Conservation (phyloP, 1,139 yeast genomes). For the Blastobotrys illinoisensis region DNA sequence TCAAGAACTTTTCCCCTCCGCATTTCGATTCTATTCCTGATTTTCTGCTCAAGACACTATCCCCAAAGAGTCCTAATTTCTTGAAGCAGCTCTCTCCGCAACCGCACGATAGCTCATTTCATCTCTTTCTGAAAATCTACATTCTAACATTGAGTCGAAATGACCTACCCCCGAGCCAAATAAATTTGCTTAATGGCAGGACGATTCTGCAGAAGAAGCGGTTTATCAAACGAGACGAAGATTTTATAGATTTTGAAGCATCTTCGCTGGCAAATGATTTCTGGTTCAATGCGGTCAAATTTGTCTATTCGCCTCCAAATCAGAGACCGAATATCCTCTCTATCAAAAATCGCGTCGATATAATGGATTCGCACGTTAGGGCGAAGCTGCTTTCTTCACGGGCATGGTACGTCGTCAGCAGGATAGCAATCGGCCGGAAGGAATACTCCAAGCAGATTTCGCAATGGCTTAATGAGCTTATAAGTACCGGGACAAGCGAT, state of each 20-base stretch:
- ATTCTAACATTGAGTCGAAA: background rate
- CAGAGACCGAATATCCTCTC: background rate
- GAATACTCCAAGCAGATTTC: background rate
- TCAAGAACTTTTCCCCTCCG: background rate
- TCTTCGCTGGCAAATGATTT: background rate
- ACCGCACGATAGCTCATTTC: background rate
- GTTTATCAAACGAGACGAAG: background rate
- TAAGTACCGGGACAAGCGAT: background rate
- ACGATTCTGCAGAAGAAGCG: background rate
- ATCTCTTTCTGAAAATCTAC: background rate
- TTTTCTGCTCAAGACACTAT: background rate
- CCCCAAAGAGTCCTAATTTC: background rate
- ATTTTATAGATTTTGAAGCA: background rate
- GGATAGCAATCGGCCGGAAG: background rate
- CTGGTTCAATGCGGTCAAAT: background rate
- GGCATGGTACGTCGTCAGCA: background rate
- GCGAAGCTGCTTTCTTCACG: background rate
- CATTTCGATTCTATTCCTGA: background rate
- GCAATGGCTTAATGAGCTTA: background rate
- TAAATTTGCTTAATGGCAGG: background rate
- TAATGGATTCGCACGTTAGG: background rate
- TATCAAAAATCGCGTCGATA: background rate
- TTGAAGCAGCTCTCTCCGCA: background rate
- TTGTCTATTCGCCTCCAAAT: background rate
- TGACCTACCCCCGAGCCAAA: background rate